phyloP scores from a whole-genome alignment of 1,284 basidiomycete species.

The Melampsora medusae region DNA sequence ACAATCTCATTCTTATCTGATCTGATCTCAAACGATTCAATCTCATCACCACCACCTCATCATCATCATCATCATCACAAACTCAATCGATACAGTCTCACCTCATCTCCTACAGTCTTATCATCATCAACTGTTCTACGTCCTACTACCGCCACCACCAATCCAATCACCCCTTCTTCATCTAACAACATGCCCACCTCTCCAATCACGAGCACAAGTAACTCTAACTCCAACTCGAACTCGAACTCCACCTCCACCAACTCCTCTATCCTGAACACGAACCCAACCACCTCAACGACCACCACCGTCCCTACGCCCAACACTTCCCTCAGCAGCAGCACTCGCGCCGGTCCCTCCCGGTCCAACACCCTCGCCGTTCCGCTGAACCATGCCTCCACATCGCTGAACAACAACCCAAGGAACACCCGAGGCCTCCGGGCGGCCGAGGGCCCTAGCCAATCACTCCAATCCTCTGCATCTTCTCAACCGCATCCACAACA shows the following conservation, averaged over 20 bases:
- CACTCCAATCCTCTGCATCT: too few species aligned
- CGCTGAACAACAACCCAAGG: too few species aligned
- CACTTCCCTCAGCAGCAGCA: too few species aligned
- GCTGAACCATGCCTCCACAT: neutral
- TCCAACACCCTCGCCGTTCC: neutral
- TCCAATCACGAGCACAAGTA: neutral
- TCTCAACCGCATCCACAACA: too few species aligned
- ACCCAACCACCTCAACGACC: neutral
- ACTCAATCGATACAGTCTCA: neutral
- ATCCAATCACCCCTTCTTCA: neutral
- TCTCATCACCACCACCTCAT: neutral
- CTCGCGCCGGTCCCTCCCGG: neutral
- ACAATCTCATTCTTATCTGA: conserved; percentile 6
- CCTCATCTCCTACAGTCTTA: neutral
- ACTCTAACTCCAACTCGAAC: too few species aligned
- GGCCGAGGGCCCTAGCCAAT: neutral
- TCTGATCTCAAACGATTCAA: neutral
- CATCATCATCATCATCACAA: neutral
- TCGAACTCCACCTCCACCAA: neutral
- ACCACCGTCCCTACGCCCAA: neutral
- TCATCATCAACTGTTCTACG: too few species aligned
- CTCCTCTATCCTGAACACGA: neutral
- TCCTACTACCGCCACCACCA: too few species aligned
- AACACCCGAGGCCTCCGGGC: neutral
- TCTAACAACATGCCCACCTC: neutral